phyloP scores from a whole-genome alignment of 352 stramenopile genomes.

The Phytophthora colocasiae region DNA sequence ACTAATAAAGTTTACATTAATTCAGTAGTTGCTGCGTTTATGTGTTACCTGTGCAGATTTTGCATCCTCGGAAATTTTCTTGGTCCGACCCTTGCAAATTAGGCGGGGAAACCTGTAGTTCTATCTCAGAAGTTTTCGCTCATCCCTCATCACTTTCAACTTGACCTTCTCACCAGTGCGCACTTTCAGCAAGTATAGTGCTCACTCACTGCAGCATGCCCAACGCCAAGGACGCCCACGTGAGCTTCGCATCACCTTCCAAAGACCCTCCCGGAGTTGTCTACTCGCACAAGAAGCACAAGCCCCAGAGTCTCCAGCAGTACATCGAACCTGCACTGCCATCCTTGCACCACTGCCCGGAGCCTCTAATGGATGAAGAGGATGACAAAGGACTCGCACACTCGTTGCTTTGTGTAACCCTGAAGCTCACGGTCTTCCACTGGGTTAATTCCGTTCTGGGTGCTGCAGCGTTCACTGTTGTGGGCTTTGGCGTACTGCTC shows the following conservation, averaged over 20 bases:
- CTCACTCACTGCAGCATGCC: neutral
- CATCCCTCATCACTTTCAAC: conserved; percentile 23
- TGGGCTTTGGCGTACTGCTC: conserved; percentile 43
- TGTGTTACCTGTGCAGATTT: too few relatives aligned
- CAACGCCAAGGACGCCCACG: conserved; percentile 34
- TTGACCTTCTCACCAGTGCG: neutral
- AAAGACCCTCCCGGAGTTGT: conserved; percentile 12
- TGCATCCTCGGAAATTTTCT: too few relatives aligned
- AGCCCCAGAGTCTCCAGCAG: conserved; percentile 19
- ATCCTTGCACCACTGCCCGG: conserved; percentile 13
- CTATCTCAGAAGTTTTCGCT: conserved; percentile 1
- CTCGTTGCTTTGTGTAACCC: conserved; percentile 43
- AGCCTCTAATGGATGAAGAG: conserved; percentile 17
- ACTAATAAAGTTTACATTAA: too few relatives aligned
- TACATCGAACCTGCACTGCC: conserved; percentile 13
- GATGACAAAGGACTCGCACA: conserved; percentile 26
- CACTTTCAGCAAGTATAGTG: too few relatives aligned
- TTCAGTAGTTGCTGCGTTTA: too few relatives aligned
- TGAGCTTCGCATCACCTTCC: conserved; percentile 36
- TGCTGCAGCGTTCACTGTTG: conserved; percentile 47
- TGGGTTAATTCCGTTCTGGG: conserved; percentile 63
- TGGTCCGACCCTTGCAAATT: too few relatives aligned
- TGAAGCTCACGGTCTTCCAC: conserved; percentile 70
- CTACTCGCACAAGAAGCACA: conserved; percentile 11
- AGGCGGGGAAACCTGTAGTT: too few relatives aligned